phyloP scores from a whole-genome alignment of 768 basidiomycete species.

The Hypholoma sublateritium region DNA sequence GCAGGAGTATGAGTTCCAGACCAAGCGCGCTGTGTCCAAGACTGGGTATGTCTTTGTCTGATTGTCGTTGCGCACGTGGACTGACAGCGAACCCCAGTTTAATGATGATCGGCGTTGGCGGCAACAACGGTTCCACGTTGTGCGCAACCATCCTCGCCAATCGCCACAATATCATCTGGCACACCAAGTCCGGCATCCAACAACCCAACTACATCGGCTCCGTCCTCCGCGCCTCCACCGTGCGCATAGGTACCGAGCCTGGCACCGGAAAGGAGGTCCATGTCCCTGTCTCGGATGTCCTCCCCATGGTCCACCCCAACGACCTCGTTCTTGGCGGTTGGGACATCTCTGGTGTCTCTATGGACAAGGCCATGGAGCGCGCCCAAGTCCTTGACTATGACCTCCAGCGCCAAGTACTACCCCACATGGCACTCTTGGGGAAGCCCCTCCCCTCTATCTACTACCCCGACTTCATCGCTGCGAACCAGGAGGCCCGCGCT shows the following conservation, averaged over 20 bases:
- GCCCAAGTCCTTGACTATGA: conserved; percentile 95
- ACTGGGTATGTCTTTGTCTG: conserved; percentile 71
- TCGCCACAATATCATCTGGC: conserved; percentile 91
- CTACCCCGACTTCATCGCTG: conserved; percentile 97
- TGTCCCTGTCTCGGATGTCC: conserved; percentile 87
- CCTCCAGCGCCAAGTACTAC: conserved; percentile 91
- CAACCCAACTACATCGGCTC: conserved; percentile 99
- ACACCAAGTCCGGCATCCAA: conserved; percentile 88
- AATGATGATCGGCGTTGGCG: conserved; percentile 96
- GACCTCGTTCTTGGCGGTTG: conserved; percentile 97
- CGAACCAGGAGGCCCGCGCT: conserved; percentile 94
- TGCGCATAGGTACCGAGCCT: conserved; percentile 85
- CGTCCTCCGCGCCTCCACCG: conserved; percentile 91
- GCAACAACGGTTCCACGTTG: conserved; percentile 96
- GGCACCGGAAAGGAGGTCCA: conserved; percentile 84
- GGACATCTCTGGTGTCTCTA: conserved; percentile 86
- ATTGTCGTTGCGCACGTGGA: conserved; percentile 12
- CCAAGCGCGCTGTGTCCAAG: conserved; percentile 79
- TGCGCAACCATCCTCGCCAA: conserved; percentile 96
- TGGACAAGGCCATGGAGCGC: conserved; percentile 93
- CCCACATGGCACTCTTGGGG: conserved; percentile 77
- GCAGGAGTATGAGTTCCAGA: conserved; percentile 88
- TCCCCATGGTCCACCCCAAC: conserved; percentile 98
- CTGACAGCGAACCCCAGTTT: conserved; percentile 49
- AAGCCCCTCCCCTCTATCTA: conserved; percentile 93